phyloP scores from a whole-genome alignment of 768 basidiomycete genomes.

The Boletus rubroflammeus region DNA sequence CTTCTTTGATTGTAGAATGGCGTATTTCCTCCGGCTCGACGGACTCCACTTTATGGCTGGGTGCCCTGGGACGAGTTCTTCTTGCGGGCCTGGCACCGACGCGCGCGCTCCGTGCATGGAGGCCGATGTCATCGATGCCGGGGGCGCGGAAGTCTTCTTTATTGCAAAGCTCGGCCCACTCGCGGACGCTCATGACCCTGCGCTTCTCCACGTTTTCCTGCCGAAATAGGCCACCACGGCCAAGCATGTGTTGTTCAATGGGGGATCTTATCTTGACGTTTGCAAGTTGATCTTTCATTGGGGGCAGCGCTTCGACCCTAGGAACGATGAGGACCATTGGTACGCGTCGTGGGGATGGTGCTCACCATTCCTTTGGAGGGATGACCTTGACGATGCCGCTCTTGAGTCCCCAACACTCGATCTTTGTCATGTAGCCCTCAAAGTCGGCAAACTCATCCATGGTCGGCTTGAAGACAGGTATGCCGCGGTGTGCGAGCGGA shows the following conservation, averaged over 20 bases:
- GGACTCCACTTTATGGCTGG: constrained; percentile 37
- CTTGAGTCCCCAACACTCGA: constrained; percentile 86
- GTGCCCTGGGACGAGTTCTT: constrained; percentile 44
- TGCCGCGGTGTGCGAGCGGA: constrained; percentile 78
- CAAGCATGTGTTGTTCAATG: constrained; percentile 92
- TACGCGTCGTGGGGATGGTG: constrained; percentile 16
- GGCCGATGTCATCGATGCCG: constrained; percentile 63
- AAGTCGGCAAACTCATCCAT: constrained; percentile 92
- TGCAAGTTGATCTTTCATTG: constrained; percentile 66
- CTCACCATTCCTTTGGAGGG: constrained; percentile 91
- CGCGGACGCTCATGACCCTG: constrained; percentile 76
- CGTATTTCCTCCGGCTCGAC: constrained; percentile 40
- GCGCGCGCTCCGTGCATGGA: constrained; percentile 43
- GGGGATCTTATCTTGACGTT: constrained; percentile 80
- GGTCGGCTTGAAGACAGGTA: constrained; percentile 93
- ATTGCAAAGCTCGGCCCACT: constrained; percentile 78
- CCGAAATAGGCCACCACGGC: constrained; percentile 80
- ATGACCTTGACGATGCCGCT: constrained; percentile 97
- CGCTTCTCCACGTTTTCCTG: constrained; percentile 91
- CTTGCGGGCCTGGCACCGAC: constrained; percentile 33
- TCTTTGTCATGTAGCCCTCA: constrained; percentile 80
- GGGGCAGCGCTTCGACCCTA: constrained; percentile 72
- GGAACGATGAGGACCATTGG: constrained; percentile 16
- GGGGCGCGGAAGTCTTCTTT: constrained; percentile 74
- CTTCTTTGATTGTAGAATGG: constrained; percentile 42